These are phyloP conservation scores for Globisporangium yorkense DNA, from an alignment of 352 stramenopile species.

Conservation along the genomic window DNA sequence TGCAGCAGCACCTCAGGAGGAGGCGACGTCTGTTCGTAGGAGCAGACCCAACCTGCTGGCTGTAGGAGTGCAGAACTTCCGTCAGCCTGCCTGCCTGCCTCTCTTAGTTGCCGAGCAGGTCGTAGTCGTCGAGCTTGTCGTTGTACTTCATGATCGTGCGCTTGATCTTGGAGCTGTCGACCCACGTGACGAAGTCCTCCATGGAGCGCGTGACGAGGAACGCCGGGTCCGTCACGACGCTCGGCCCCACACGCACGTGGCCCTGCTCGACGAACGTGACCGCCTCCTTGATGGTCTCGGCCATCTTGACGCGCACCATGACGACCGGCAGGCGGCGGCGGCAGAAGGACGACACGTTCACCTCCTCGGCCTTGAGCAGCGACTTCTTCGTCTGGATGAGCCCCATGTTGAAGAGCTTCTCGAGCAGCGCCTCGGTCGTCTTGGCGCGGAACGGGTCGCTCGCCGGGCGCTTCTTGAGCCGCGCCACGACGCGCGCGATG, in stretches of 20 bases:
- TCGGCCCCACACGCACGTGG: constrained; percentile 93
- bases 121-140: constrained; percentile 99
- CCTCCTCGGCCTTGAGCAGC: constrained; percentile 95
- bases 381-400: constrained; percentile 96
- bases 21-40: too few relatives aligned
- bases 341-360: constrained; percentile 95
- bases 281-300: constrained; percentile 96
- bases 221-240: constrained; percentile 93
- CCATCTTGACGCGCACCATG: constrained; percentile 99
- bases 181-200: constrained; percentile 99
- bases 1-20: too few relatives aligned
- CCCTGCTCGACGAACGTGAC: constrained; percentile 97
- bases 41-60: too few relatives aligned
- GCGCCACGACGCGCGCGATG: constrained; percentile 91
- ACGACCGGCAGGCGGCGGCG: constrained; percentile 96
- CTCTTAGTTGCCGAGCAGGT: constrained; percentile 94
- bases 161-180: constrained; percentile 97
- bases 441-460: constrained; percentile 96
- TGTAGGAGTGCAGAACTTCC: too few relatives aligned
- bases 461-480: constrained; percentile 93
- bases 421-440: constrained; percentile 94
- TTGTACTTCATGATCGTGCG: constrained; percentile 98
- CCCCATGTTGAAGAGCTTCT: constrained; percentile 98
- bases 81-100: too few relatives aligned
- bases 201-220: constrained; percentile 97